These are phyloP conservation scores for Dillenia turbinata DNA, from an alignment of 164 flowering plant species.

Conservation along the genomic window DNA sequence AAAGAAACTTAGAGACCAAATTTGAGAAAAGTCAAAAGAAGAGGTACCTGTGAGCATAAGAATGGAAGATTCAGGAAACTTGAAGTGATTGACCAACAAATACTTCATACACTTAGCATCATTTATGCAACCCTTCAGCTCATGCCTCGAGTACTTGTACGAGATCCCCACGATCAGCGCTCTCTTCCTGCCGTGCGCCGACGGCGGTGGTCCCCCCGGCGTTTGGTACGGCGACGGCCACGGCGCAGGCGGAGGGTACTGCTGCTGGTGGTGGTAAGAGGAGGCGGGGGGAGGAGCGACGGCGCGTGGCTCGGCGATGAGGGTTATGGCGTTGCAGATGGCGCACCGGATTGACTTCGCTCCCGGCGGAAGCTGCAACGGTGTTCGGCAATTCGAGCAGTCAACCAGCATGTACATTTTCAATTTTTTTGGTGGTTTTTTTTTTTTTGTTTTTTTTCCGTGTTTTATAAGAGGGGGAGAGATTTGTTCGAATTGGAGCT, in stretches of 20 bases:
- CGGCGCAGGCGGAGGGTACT: slow-evolving; percentile 16
- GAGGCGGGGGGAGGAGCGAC: slow-evolving; percentile 15
- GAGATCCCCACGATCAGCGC: slow-evolving; percentile 76
- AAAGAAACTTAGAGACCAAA: not conserved
- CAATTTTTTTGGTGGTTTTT: not conserved
- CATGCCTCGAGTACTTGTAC: slow-evolving; percentile 39
- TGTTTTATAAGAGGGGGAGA: not conserved
- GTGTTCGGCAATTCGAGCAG: slow-evolving; percentile 53
- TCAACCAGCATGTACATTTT: slow-evolving; percentile 40
- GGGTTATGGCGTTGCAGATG: slow-evolving; percentile 47
- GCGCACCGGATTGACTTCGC: slow-evolving; percentile 54
- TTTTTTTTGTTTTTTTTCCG: no score
- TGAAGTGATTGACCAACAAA: slow-evolving; percentile 39
- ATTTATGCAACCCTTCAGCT: slow-evolving; percentile 76
- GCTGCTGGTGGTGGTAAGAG: slow-evolving; percentile 3
- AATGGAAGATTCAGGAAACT: slow-evolving; percentile 52
- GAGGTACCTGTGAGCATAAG: slow-evolving; percentile 55
- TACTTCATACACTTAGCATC: slow-evolving; percentile 67
- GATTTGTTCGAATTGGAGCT: no score
- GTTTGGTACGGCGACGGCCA: slow-evolving; percentile 42
- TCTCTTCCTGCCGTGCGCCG: slow-evolving; percentile 53
- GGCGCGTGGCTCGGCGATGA: slow-evolving; percentile 30
- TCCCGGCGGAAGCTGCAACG: slow-evolving; percentile 55
- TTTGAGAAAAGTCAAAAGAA: not conserved
- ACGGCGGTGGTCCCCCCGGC: slow-evolving; percentile 38